Evolutionary conservation across 2,329 filamentous ascomycete species (phyloP), one percentile per base, ranked within the genome.

Genomic region (Fusarium pseudocircinatum): DNA sequence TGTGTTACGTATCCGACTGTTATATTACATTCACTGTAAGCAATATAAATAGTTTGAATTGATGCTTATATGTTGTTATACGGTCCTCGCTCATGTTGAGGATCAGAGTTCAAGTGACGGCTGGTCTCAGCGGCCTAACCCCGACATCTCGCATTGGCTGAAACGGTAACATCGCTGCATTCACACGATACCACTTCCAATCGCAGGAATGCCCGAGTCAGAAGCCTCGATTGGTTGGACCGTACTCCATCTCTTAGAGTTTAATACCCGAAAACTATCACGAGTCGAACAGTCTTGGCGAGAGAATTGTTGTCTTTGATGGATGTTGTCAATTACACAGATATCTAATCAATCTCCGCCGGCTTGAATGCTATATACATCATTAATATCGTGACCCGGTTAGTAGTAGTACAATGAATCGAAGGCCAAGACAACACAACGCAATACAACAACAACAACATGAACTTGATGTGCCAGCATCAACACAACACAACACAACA

Each of bases 321-420:
- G 40, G 15, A 37, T 34, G 24, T 50, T 28, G 30, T 30, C 43
- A 49, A 50, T 50, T 58, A 58, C 32, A 49, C 56, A 36, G n/a
- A 50, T 50, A 58, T 50, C 56, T 47, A 47, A 18, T 26, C 37
- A 32, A 34, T 66, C n/a, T 50, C 13, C 32, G 14, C 39, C 42
- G 22, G 52, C 36, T 63, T 40, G 36, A 40, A 53, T 47, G n/a
- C 30, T 60, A 70, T 47, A 56, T 59, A 60, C 34, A n/a, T 67
- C 53, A 68, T 74, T 67, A 74, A 64, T 52, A 52, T 71, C 53
- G 54, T 72, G 68, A 64, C 36, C 40, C 49, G 37, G 49, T 72
- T 34, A 65, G 58, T 58, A 49, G 36, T 63, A 44, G 52, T 72
- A 72, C 65, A 69, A 43, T 56, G 42, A 68, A 60, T 49, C 44